Percentiles rank a stretch among this genome's conserved stretches.
Evolutionary conservation across 2,329 filamentous ascomycete genomes (phyloP).

Genomic region (Talaromyces sp.): DNA sequence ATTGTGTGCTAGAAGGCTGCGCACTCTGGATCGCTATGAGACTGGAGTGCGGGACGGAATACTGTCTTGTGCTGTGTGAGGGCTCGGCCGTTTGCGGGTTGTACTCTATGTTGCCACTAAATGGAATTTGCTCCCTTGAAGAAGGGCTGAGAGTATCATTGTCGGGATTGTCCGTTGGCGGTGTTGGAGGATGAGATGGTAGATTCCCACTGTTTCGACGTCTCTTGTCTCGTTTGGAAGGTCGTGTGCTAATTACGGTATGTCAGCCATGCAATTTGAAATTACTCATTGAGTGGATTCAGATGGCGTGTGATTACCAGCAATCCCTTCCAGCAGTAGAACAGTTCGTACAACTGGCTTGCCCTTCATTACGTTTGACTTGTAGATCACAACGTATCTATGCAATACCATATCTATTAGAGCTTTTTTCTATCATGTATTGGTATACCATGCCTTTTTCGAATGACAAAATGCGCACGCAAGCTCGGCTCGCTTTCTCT

Average conservation of each 20-base stretch:
- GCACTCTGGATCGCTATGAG: background rate
- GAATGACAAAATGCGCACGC: conserved; percentile 4
- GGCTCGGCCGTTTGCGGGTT: background rate
- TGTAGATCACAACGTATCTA: conserved; percentile 8
- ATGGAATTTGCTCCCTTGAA: background rate
- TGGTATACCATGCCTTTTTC: conserved; percentile 3
- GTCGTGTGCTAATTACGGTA: background rate
- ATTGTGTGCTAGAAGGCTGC: background rate
- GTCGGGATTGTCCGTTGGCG: background rate
- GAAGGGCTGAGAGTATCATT: background rate
- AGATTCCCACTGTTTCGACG: background rate
- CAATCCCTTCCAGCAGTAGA: background rate
- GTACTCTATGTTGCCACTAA: background rate
- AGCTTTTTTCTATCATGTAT: background rate
- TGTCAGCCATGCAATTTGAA: background rate
- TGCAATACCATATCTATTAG: background rate
- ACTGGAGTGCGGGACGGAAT: background rate
- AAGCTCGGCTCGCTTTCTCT: conserved; percentile 9
- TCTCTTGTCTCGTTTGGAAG: background rate
- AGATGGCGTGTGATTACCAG: background rate
- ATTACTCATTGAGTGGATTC: no score
- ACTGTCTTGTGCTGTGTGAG: background rate
- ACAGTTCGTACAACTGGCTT: background rate
- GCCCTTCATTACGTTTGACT: conserved; percentile 2
- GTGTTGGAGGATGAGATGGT: background rate